Percentiles rank a stretch among this genome's conserved stretches.
Conservation (phyloP, 2,329 filamentous ascomycete genomes). For the Penicillium occitanis region DNA sequence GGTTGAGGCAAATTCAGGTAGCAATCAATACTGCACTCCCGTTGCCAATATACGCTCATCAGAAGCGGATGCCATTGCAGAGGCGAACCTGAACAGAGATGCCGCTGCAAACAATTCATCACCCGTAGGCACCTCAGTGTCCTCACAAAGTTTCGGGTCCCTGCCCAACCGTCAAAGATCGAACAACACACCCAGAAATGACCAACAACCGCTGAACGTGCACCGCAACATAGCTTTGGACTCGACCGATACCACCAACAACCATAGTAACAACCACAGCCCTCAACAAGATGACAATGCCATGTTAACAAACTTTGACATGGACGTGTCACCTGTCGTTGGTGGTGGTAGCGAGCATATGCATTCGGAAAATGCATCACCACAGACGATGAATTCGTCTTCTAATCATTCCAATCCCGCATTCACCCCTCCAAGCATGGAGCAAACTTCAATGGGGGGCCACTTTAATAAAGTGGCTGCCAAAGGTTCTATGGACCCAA, state of each 20-base stretch:
- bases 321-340: constrained; percentile 35
- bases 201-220: background rate
- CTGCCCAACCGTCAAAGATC: constrained; percentile 32
- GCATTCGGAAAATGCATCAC: constrained; percentile 37
- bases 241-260: constrained; percentile 2
- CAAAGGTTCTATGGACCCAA: constrained; percentile 6
- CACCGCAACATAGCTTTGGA: background rate
- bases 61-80: background rate
- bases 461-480: background rate
- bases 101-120: constrained; percentile 6
- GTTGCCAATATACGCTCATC: constrained; percentile 2
- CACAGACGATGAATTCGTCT: constrained; percentile 39
- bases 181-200: background rate
- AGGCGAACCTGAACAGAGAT: background rate
- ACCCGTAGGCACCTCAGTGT: constrained; percentile 6
- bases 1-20: background rate
- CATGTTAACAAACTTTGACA: constrained; percentile 29
- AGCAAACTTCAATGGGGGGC: constrained; percentile 25
- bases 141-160: constrained; percentile 20
- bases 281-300: constrained; percentile 15
- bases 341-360: constrained; percentile 32
- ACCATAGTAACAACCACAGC: constrained; percentile 17
- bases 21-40: background rate
- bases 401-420: constrained; percentile 41
- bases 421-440: constrained; percentile 32